Conservation (phyloP, 1,284 basidiomycete genomes). For the Melampsora larici-populina region DNA sequence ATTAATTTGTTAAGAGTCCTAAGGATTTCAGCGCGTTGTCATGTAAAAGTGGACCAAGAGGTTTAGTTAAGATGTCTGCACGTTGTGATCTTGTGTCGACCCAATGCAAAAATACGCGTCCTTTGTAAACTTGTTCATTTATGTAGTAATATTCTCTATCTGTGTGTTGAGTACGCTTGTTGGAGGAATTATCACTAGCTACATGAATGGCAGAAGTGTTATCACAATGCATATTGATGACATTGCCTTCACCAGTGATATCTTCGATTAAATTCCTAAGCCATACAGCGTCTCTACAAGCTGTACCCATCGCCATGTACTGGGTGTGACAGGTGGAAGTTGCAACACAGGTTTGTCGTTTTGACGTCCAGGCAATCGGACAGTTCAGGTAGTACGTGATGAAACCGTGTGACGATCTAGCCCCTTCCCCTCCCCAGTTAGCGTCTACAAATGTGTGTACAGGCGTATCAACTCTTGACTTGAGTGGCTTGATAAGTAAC, state of each 20-base stretch:
- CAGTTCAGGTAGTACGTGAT: neutral
- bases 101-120: slow-evolving; percentile 2
- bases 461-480: neutral
- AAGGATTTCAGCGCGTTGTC: too few species aligned
- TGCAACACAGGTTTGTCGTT: neutral
- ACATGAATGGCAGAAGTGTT: slow-evolving; percentile 9
- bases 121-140: too few species aligned
- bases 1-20: too few species aligned
- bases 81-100: neutral
- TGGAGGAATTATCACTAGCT: too few species aligned
- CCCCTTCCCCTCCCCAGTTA: neutral
- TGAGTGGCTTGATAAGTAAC: neutral
- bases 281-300: too few species aligned
- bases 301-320: neutral
- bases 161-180: too few species aligned
- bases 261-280: neutral
- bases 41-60: neutral
- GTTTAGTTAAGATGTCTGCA: slow-evolving; percentile 12
- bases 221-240: neutral
- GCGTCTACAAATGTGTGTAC: neutral
- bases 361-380: neutral
- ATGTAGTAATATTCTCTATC: too few species aligned
- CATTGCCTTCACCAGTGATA: neutral
- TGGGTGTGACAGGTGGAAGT: neutral
- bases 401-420: too few species aligned